Evolutionary conservation across 2,329 filamentous ascomycete species (phyloP).

Genomic region (Nakataea oryzae): DNA sequence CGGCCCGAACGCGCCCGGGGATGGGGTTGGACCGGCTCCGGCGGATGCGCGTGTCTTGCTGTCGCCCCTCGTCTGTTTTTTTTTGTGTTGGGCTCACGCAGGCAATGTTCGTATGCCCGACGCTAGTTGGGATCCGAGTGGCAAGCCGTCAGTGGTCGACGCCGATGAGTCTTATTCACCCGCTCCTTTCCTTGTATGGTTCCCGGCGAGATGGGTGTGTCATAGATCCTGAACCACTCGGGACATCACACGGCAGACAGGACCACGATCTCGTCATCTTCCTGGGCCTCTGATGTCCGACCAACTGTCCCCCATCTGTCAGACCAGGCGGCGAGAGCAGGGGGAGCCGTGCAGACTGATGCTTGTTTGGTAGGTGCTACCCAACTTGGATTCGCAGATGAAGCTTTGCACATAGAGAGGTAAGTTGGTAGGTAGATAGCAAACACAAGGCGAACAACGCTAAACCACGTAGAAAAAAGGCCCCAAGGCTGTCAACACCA

Average conservation of each 20-base stretch:
- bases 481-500: background rate
- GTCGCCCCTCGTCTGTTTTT: background rate
- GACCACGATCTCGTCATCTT: background rate
- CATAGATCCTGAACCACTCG: too few relatives aligned
- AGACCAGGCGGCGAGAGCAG: background rate
- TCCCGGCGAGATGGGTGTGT: background rate
- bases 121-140: background rate
- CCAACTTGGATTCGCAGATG: background rate
- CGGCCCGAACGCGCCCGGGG: too few relatives aligned
- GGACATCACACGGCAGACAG: too few relatives aligned
- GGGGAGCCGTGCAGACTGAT: background rate
- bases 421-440: background rate
- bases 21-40: too few relatives aligned
- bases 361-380: background rate
- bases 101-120: background rate
- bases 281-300: too few relatives aligned
- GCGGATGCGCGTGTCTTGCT: too few relatives aligned
- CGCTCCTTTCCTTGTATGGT: too few relatives aligned
- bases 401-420: background rate
- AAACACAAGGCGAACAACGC: background rate
- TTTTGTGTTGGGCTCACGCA: too few relatives aligned
- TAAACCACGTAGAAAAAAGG: too few relatives aligned
- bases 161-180: background rate
- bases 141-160: background rate
- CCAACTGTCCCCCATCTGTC: too few relatives aligned